Evolutionary conservation across 1,284 basidiomycete species (phyloP), one percentile per base, ranked within the genome.

Genomic region (Rhodotorula sp.): DNA sequence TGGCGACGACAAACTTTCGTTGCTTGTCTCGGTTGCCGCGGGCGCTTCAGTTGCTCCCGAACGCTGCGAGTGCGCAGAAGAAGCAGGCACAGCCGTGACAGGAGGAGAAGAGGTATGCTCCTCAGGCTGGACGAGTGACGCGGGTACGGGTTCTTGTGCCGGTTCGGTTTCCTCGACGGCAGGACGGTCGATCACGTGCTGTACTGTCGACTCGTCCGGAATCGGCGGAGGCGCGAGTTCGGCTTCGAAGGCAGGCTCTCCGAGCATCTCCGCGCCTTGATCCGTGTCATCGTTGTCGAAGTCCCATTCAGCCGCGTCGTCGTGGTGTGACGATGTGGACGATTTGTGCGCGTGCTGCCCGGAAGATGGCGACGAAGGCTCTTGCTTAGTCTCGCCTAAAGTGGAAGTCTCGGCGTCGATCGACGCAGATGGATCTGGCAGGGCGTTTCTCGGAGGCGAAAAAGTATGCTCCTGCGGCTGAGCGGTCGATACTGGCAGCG

Each of bases 71-170:
- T 42, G 37, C 15, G 15, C 1, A 24, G 20, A 29, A 29, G n/a
- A 20, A 5, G 20, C 10, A 10, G 26, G 33, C 8, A 30, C 8
- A 3, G 55, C 17, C 2, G 56, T n/a, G 1, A 42, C 42, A 8
- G 64, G 58, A 33, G 51, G 53, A 22, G 59, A 49, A n/a, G 61
- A 56, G 8, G 65, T 60, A 22, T 45, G 65, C 53, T 37, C 22
- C 20, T 56, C n/a, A 6, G 45, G 45, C 42, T 48, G 45, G 7
- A 33, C 33, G 2, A 15, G 1, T 29, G 56, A 20, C 17, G 54
- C 60, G 20, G 60, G 46, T 1, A 51, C 37, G 10, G 37, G 37
- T 12, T 42, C 37, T 12, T 42, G 37, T 12, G 37, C 37, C 37
- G 10, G 37, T 42, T 42, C 10, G 37, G 37, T 42, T 42, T 42